phyloP scores from a whole-genome alignment of 2,329 filamentous ascomycete species.

The Mycocentrospora acerina region DNA sequence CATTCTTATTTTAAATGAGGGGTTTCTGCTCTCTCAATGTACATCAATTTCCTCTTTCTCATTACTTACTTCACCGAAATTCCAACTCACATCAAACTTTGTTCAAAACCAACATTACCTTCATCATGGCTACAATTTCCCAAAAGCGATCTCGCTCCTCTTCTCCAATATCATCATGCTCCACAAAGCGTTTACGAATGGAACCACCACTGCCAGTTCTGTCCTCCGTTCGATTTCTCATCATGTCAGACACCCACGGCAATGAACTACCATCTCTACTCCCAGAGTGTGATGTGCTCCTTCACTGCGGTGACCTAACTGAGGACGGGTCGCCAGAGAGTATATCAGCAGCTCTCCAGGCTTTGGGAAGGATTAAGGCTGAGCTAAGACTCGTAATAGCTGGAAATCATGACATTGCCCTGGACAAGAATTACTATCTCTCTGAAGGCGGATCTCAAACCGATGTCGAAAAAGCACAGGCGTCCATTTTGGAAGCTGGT shows the following conservation, averaged over 20 bases:
- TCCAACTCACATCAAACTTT: too few species aligned
- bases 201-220: too few species aligned
- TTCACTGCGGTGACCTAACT: conserved; percentile 61
- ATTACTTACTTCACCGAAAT: too few species aligned
- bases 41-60: too few species aligned
- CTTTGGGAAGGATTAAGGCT: conserved; percentile 51
- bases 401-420: conserved; percentile 62
- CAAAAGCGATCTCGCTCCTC: conserved; percentile 1
- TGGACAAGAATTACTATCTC: conserved; percentile 47
- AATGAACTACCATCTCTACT: conserved; percentile 25
- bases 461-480: conserved; percentile 8
- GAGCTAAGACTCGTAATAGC: conserved; percentile 62
- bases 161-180: background rate
- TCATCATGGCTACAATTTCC: background rate
- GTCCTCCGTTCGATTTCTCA: conserved; percentile 30
- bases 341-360: conserved; percentile 48
- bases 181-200: conserved; percentile 1
- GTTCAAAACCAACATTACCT: background rate
- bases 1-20: too few species aligned
- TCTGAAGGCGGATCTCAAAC: conserved; percentile 31
- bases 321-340: conserved; percentile 50
- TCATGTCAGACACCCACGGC: conserved; percentile 47
- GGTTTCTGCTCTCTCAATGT: too few species aligned
- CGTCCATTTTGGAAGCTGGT: conserved; percentile 36
- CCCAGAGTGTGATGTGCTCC: conserved; percentile 54